A percentile compares a stretch with the other conserved stretches of the same genome.
phyloP scores from a whole-genome alignment of 1,284 basidiomycete species.

The Apiotrichum porosum region DNA sequence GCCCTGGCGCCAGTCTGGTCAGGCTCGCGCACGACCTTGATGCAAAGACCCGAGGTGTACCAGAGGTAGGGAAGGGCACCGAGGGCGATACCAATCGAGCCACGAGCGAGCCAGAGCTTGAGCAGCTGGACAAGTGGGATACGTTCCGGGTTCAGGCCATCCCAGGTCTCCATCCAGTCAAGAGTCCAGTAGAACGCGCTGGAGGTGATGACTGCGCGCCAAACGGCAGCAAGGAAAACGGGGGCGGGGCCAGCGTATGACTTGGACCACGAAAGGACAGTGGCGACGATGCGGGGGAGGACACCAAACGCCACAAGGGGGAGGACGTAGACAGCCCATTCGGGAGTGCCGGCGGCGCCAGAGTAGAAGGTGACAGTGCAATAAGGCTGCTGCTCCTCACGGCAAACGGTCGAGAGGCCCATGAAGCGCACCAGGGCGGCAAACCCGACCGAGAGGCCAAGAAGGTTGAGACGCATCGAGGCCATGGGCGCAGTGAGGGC shows the following conservation, averaged over 20 bases:
- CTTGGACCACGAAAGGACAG: conserved; percentile 62
- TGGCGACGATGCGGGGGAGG: conserved; percentile 59
- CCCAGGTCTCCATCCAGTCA: conserved; percentile 63
- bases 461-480: conserved; percentile 67
- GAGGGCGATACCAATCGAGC: conserved; percentile 55
- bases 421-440: conserved; percentile 69
- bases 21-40: conserved; percentile 56
- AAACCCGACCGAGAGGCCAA: conserved; percentile 64
- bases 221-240: conserved; percentile 58
- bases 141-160: conserved; percentile 36
- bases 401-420: conserved; percentile 72
- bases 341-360: conserved; percentile 61
- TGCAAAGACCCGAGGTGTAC: conserved; percentile 65
- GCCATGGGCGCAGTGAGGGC: conserved; percentile 61
- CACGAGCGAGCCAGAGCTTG: conserved; percentile 62
- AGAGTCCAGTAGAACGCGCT: conserved; percentile 68
- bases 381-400: conserved; percentile 87
- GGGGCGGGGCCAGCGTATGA: conserved; percentile 69
- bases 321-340: conserved; percentile 56
- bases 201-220: conserved; percentile 58
- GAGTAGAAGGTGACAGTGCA: conserved; percentile 84
- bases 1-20: conserved; percentile 34
- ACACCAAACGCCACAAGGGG: conserved; percentile 55
- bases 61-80: conserved; percentile 61
- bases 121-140: conserved; percentile 51